Evolutionary conservation across 495 filamentous ascomycete species (phyloP), one percentile per base, ranked within the genome.

Genomic region (Penicillium taxi): DNA sequence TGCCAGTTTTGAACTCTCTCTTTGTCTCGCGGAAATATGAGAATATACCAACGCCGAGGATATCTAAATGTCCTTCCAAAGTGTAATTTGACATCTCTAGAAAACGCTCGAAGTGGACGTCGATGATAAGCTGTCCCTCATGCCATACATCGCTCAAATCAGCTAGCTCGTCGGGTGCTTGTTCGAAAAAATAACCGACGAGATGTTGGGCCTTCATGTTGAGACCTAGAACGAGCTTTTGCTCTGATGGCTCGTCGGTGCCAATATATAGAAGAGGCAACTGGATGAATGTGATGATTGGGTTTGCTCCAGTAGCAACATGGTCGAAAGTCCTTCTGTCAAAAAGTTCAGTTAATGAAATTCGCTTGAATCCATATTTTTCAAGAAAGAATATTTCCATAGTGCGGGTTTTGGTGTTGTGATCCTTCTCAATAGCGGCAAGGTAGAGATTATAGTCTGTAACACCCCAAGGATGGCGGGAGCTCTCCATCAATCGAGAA

Each of bases 401-500:
- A 2, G 40, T 37, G 14, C 58, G 42, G 3, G 22, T 22, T 9
- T 39, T 6, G 8, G 14, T 16, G 16, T 54, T 44, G 26, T 33
- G 44, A 13, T 34, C 40, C 2, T 26, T 27, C 19, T 66, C 60
- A 11, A 54, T 39, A 17, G 35, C 22, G 13, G 41, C 30, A 4
- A 66, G 54, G 34, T 60, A 64, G 14, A 66, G 28, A 15, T 61
- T 41, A 31, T 62, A 64, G 47, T 66, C 62, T 13, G 61, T 37
- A 22, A 61, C 39, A 6, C 50, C 39, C 59, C 56, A 66, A 11
- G 56, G 58, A 25, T 62, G 54, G 9, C 26, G 13, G 9, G 37
- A 31, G 3, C 16, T 20, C 33, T 32, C 19, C n/a, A 25, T 30
- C 0, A 23, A 12, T 24, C 29, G 12, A 9, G 25, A 24, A 8